Base-by-base conservation (phyloP, 2,329 filamentous ascomycete genomes). In the Aureobasidium sp. region DNA sequence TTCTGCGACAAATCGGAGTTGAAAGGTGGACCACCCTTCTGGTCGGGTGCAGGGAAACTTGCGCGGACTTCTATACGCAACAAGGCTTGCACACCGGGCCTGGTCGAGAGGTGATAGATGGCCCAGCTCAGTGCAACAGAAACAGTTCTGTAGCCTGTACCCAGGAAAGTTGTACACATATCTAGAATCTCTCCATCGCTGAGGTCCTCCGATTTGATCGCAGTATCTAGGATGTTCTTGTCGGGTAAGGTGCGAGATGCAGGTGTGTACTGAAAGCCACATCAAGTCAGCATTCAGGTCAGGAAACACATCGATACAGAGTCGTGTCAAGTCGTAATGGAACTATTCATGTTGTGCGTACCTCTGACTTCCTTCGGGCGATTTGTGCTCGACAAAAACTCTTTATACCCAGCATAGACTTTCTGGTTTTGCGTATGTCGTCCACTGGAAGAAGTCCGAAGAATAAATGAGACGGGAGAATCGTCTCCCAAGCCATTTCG, bases 401-500 rank as follows among this genome's bases (percentile, higher is more conserved):
- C 11, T 24, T 49, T 24, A 60, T 40, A 6, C 24, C 24, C 5
- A 17, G 22, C 57, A 60, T 60, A 17, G 57, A 60, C 3, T 8
- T 50, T 22, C 24, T 50, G 6, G 57, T 24, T 24, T 45, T 60
- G 17, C 57, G 40, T 45, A 60, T 8, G n/a, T 60, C 57, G 29
- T 42, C 33, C 12, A 60, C 17, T 1, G 57, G 27, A 5, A 60
- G 5, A n/a, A 60, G 22, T 4, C 45, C 45, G 19, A 60, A 50
- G 35, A 60, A 60, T 2, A 60, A 11, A 33, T 60, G 57, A 15
- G 45, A 24, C 2, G 57, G 57, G 19, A 60, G 45, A 4, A 60
- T 60, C 5, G 57, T 60, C 17, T 60, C 57, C 44, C 22, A 50
- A 11, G 57, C 57, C 57, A 60, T 60, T n/a, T 50, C 57, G 1